These are phyloP conservation scores for Boletus edulis DNA, from an alignment of 768 basidiomycete genomes.

Conservation along the genomic window DNA sequence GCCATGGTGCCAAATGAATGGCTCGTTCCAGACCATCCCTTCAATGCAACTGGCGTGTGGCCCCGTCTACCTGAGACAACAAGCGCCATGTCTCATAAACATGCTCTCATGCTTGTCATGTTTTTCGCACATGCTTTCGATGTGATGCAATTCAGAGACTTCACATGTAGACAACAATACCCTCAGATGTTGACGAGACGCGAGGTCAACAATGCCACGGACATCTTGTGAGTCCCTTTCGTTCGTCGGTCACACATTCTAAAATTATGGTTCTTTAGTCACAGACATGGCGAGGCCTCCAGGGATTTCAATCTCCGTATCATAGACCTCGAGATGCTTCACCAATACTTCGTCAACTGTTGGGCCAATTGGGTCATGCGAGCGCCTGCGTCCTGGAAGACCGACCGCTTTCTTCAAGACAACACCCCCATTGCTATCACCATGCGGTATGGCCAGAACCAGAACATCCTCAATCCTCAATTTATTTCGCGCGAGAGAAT, in stretches of 20 bases:
- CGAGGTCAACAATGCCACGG: not conserved
- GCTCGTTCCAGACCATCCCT: too few species aligned
- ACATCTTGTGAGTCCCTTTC: not conserved
- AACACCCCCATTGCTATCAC: constrained; percentile 4
- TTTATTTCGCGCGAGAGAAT: not conserved
- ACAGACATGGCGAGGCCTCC: not conserved
- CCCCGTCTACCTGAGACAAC: not conserved
- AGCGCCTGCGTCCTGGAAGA: not conserved
- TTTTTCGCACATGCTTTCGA: not conserved
- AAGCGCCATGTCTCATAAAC: not conserved
- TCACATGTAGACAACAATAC: not conserved
- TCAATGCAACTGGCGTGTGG: not conserved
- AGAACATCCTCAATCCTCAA: not conserved
- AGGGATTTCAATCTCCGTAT: not conserved
- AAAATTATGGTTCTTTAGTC: too few species aligned
- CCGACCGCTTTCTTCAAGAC: not conserved
- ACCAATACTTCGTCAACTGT: accelerated
- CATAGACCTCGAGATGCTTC: not conserved
- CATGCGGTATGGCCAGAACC: constrained; percentile 8
- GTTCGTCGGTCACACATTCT: too few species aligned
- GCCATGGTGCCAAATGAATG: too few species aligned
- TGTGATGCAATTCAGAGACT: not conserved
- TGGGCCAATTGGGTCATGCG: not conserved
- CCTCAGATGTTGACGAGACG: too few species aligned
- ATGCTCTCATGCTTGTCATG: not conserved